These are phyloP conservation scores for Kodamaea kaohsiungensis DNA, from an alignment of 805 yeast genomes.

Conservation along the genomic window DNA sequence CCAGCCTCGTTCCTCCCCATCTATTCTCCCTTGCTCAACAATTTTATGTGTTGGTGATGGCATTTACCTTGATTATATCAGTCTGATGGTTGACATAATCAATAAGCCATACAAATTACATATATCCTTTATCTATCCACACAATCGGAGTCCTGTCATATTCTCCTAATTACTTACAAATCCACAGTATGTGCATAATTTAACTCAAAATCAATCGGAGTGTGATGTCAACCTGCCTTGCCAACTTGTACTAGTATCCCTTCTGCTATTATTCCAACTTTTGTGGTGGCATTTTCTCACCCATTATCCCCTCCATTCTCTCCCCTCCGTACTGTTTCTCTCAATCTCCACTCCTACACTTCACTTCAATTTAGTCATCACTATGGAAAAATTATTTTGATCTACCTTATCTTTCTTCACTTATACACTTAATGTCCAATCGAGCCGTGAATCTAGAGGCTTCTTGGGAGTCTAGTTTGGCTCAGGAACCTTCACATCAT, in stretches of 20 bases:
- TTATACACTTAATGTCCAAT: not conserved
- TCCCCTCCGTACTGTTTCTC: no score
- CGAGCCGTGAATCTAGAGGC: not conserved
- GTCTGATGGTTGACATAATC: no score
- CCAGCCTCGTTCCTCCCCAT: not conserved
- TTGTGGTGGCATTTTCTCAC: not conserved
- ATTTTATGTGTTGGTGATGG: not conserved
- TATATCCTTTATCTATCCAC: no score
- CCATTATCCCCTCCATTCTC: not conserved
- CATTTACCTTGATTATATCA: not conserved
- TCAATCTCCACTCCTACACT: not conserved
- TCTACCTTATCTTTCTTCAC: not conserved
- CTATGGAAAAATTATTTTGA: not conserved
- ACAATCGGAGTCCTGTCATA: no score
- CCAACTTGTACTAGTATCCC: no score
- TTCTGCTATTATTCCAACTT: not conserved
- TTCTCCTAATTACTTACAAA: no score
- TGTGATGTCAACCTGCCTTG: no score
- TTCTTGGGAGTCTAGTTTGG: not conserved
- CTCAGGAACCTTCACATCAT: not conserved
- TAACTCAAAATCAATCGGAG: no score
- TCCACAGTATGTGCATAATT: no score
- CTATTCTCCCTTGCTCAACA: not conserved
- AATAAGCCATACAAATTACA: no score
- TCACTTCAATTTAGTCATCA: not conserved